Evolutionary conservation across 75 land plant genomes (phyloP), one percentile per base, ranked within the genome.

Genomic region (Ceratopteris richardii): DNA sequence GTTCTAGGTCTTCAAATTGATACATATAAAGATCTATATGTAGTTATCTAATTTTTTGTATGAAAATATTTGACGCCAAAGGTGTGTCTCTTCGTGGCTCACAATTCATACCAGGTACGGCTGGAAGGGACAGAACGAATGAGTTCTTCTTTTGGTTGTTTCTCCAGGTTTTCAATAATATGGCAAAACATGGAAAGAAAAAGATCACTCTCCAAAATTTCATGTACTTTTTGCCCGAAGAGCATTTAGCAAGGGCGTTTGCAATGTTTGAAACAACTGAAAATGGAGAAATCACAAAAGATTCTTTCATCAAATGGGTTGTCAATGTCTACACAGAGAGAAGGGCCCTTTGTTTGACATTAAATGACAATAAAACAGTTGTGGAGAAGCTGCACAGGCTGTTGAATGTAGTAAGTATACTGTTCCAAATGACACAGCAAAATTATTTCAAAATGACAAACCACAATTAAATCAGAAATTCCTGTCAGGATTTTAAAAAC

Each of bases 341-440:
- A 31, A 52, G 70, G 33, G 74, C 74, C 22, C 31, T 71, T n/a
- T 52, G 68, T 29, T 47, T 71, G 40, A 71, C 87, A 11, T 69
- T 83, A 43, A 73, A 73, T 47, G 87, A 83, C 57, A 70, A 79
- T 4, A 83, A 83, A 63, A 83, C 87, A 25, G 87, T 82, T n/a
- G 72, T 83, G 33, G 67, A 75, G 19, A 72, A 83, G 65, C 70
- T 83, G 28, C 78, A 80, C 66, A 61, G 50, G 42, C 59, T 80
- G 50, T 20, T 39, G 2, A 69, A 72, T 21, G 70, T 5, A 5
- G 0, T 83, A n/a, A n/a, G n/a, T n/a, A n/a, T n/a, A n/a, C n/a
- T n/a, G n/a, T n/a, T n/a, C n/a, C n/a, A n/a, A n/a, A 2, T 63
- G 85, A n/a, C n/a, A n/a, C 19, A 59, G 59, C 26, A 61, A 79